Evolutionary conservation across 1,139 yeast genomes (phyloP), one percentile per base, ranked within the genome.

Genomic region (Yamadazyma triangularis): DNA sequence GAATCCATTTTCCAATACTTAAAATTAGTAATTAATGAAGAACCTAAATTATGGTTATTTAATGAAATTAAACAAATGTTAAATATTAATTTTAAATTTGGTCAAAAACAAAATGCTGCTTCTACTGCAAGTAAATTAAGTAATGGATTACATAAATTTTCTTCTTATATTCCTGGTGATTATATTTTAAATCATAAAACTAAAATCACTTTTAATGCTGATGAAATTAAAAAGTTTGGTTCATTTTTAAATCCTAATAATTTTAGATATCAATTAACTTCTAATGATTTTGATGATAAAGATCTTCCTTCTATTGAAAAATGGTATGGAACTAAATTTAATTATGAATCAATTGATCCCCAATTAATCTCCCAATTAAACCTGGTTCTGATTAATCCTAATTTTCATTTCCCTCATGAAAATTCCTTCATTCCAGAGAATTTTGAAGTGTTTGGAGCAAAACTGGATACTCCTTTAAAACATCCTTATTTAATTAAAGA

Each of bases 251-350:
- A 50, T 26, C 70, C 79, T 0, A 64, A 70, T 15, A 87, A 84
- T 45, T 73, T 82, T 42, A 70, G 89, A 40, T 64, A 77, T 8
- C 63, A 71, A 23, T 53, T 89, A 25, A 64, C 79, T 8, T 70
- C 84, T 0, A 77, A 73, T 42, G 57, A 58, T 6, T 56, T 73
- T 19, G 52, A 59, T 3, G 60, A 56, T 3, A 60, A 72, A 20
- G 58, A 64, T 29, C 34, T 42, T 13, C 40, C 58, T 13, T 14
- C 26, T 3, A 64, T 47, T 11, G 98, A 91, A 54, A 67, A 75
- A 47, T 89, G 96, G 96, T 91, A 91, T 50, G 96, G 95, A 4
- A 87, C 97, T 1, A 82, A 83, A 42, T 85, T 87, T 50, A 59
- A 73, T 3, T 56, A 70, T 26, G 66, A 61, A 13, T 60, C 64